Evolutionary conservation across 2,329 filamentous ascomycete species (phyloP).

Genomic region (Colletotrichum truncatum): DNA sequence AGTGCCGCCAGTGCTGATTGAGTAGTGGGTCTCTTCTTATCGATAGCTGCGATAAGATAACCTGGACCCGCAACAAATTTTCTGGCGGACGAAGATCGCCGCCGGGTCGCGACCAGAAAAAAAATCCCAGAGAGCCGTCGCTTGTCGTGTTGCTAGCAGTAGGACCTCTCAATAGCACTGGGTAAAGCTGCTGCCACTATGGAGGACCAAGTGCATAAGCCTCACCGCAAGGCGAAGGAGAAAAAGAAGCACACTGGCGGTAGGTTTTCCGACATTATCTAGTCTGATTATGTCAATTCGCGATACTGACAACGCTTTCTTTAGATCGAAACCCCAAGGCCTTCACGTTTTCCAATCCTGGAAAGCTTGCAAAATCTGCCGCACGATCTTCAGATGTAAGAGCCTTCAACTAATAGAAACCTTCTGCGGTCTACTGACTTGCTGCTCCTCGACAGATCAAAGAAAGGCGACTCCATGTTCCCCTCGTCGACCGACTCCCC

Average conservation of each 20-base stretch:
- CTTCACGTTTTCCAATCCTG: constrained; percentile 85
- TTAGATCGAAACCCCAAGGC: constrained; percentile 86
- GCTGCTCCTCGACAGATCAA: constrained; percentile 70
- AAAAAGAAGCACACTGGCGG: constrained; percentile 77
- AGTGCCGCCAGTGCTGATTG: background rate
- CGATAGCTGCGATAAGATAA: constrained; percentile 26
- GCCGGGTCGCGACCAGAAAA: constrained; percentile 22
- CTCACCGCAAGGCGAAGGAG: constrained; percentile 88
- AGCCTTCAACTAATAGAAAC: background rate
- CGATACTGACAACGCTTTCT: constrained; percentile 1
- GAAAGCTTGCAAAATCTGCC: constrained; percentile 79
- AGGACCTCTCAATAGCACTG: constrained; percentile 5
- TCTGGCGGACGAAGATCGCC: background rate
- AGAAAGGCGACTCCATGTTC: constrained; percentile 96
- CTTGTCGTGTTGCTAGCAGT: background rate
- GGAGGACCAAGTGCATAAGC: constrained; percentile 85
- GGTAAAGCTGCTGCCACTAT: constrained; percentile 55
- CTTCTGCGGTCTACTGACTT: background rate
- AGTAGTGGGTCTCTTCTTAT: background rate
- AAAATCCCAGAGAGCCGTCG: background rate
- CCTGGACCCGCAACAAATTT: constrained; percentile 23
- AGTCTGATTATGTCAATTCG: too few species aligned
- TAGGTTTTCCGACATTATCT: constrained; percentile 40
- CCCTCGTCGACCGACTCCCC: constrained; percentile 92
- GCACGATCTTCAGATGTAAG: constrained; percentile 76